phyloP scores from a whole-genome alignment of 208 protist genomes.

The Wallacemonas sp. region DNA sequence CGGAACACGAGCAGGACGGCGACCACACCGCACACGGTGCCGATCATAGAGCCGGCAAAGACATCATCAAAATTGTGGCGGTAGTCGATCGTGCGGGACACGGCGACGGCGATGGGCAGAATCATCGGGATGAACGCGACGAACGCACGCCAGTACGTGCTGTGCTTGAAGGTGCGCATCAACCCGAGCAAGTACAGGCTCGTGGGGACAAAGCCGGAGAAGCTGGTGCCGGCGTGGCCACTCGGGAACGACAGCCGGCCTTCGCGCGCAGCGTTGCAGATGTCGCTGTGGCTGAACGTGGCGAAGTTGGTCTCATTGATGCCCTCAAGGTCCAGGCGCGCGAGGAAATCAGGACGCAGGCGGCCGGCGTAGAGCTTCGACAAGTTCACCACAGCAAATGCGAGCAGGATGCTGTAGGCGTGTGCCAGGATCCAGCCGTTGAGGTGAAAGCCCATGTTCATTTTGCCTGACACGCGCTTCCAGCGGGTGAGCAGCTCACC shows the following conservation, averaged over 20 bases:
- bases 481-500: constrained; percentile 35
- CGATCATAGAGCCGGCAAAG: constrained; percentile 64
- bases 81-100: constrained; percentile 80
- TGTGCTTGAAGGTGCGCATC: constrained; percentile 42
- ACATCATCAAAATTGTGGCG: constrained; percentile 89
- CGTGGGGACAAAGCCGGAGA: constrained; percentile 68
- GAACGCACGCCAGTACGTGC: constrained; percentile 42
- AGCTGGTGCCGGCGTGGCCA: constrained; percentile 85
- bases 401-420: constrained; percentile 43
- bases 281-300: constrained; percentile 22
- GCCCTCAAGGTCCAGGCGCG: constrained; percentile 38
- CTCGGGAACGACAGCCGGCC: constrained; percentile 89
- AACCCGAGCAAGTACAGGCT: constrained; percentile 75
- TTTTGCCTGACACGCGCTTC: constrained; percentile 6
- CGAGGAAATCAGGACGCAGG: constrained; percentile 87
- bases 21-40: constrained; percentile 41
- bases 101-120: constrained; percentile 57
- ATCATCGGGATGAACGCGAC: constrained; percentile 56
- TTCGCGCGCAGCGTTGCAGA: constrained; percentile 59
- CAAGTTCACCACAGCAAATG: constrained; percentile 50
- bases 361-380: constrained; percentile 82
- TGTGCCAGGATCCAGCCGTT: constrained; percentile 44
- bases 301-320: constrained; percentile 30
- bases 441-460: constrained; percentile 23
- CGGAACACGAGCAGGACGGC: constrained; percentile 36